Conservation (phyloP, 2,329 filamentous ascomycete genomes). For the Pseudopithomyces chartarum region DNA sequence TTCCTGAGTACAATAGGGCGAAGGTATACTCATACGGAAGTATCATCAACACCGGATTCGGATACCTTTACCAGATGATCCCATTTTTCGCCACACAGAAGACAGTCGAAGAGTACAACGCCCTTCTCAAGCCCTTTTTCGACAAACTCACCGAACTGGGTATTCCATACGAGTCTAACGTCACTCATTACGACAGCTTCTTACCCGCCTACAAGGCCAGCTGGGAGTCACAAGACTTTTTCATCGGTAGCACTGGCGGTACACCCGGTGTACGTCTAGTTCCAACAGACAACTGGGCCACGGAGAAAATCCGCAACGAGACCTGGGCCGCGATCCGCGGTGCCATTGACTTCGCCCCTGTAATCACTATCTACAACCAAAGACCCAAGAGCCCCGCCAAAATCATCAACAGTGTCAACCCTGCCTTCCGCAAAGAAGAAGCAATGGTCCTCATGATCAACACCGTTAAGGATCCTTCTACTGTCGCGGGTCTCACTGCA, state of each 20-base stretch:
- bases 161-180: constrained; percentile 17
- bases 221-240: constrained; percentile 27
- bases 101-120: constrained; percentile 15
- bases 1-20: constrained; percentile 14
- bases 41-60: constrained; percentile 9
- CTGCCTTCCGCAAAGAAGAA: constrained; percentile 35
- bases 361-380: constrained; percentile 33
- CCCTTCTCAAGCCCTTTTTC: constrained; percentile 18
- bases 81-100: constrained; percentile 21
- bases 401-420: constrained; percentile 34
- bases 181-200: constrained; percentile 26
- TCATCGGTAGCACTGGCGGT: constrained; percentile 35
- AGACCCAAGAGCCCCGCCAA: constrained; percentile 18
- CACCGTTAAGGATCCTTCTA: constrained; percentile 19
- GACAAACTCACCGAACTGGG: constrained; percentile 14
- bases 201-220: constrained; percentile 38
- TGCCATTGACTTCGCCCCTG: constrained; percentile 26
- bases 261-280: constrained; percentile 43
- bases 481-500: constrained; percentile 27
- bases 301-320: constrained; percentile 28
- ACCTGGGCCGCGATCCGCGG: constrained; percentile 31
- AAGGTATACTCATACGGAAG: constrained; percentile 18
- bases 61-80: constrained; percentile 14
- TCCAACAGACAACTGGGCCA: constrained; percentile 37
- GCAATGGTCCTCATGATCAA: constrained; percentile 30